phyloP scores from a whole-genome alignment of 1,139 yeast genomes.

The Hemisphaericaspora xylanilytica region DNA sequence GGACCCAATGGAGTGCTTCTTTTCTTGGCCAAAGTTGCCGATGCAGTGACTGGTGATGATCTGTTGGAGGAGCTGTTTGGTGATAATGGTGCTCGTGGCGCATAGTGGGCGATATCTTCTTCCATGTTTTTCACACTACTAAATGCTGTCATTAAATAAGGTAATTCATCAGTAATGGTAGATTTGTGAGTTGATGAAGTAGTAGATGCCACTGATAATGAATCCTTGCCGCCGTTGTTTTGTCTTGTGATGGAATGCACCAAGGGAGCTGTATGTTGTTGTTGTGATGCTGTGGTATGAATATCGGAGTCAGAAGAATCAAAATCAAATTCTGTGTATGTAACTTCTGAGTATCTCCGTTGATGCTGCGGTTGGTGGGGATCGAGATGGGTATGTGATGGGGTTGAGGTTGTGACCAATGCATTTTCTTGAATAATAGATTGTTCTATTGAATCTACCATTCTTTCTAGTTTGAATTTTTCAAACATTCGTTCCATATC shows the following conservation, averaged over 20 bases:
- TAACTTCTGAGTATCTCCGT: neutral
- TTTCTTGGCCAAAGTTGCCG: slow-evolving; percentile 1
- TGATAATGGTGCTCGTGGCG: slow-evolving; percentile 1
- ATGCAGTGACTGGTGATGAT: slow-evolving; percentile 1
- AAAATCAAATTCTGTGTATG: neutral
- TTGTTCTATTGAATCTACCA: slow-evolving; percentile 17
- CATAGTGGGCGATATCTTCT: slow-evolving; percentile 44
- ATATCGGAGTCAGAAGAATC: slow-evolving; percentile 6
- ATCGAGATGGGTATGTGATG: slow-evolving; percentile 2
- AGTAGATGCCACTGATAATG: slow-evolving; percentile 22
- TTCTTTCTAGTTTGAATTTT: slow-evolving; percentile 39
- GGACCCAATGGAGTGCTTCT: neutral
- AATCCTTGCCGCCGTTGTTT: slow-evolving; percentile 15
- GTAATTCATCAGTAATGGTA: slow-evolving; percentile 53
- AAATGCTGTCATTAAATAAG: slow-evolving; percentile 57
- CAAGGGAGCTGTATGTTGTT: slow-evolving; percentile 30
- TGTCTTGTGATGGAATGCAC: slow-evolving; percentile 43
- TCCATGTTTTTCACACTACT: slow-evolving; percentile 51
- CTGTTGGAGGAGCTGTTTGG: neutral
- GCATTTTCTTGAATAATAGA: slow-evolving; percentile 10
- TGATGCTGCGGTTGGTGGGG: slow-evolving; percentile 2
- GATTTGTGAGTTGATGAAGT: slow-evolving; percentile 34
- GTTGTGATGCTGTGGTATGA: slow-evolving; percentile 17
- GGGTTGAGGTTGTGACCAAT: slow-evolving; percentile 5
- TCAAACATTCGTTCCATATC: slow-evolving; percentile 67